Evolutionary conservation across 23 red algal species (phyloP), one percentile per base, ranked within the genome.

Genomic region (Pyropia haitanensis): DNA sequence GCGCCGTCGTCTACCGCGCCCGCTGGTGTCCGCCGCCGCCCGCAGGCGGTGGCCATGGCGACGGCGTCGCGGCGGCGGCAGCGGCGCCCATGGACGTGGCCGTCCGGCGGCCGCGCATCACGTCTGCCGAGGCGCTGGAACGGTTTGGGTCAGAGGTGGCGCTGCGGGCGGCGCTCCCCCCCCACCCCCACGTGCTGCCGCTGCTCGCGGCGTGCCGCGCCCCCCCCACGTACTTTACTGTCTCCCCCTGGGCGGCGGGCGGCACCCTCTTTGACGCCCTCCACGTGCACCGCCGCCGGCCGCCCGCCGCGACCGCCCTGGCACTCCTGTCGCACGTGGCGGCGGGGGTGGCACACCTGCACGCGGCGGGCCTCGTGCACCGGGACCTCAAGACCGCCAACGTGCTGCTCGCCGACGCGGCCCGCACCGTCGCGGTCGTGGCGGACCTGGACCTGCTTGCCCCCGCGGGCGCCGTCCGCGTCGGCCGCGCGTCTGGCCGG

Each of bases 311-410:
- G 49, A 58, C 66, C 5, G 64, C 73, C 17, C 39, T 46, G 7
- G 5, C 39, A 1, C 39, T 46, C 7, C 13, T 46, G 39, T 4
- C 39, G 39, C 51, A 57, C 30, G 70, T 88, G 30, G 94, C 83
- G 13, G 51, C 60, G 24, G 87, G 75, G 16, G 73, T 98, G 77
- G 63, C 61, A 7, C 70, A 86, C 60, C 75, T 98, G 39, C 94
- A 98, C 67, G 48, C 54, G 54, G 61, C 51, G 49, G 83, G 83
- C 27, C 72, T 98, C 15, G 80, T 98, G 15, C 94, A 98, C 67
- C 79, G 94, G 54, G 94, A 98, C 53, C 54, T 98, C 14, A 98
- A 98, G 63, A 83, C 86, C 50, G 85, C 87, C 27, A 98, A 98
- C 55, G 52, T 98, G 19, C 64, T 98, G 5, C 68, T 98, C 7